These are phyloP conservation scores for Sporothrix curviconia DNA, from an alignment of 2,329 filamentous ascomycete genomes.

Conservation along the genomic window DNA sequence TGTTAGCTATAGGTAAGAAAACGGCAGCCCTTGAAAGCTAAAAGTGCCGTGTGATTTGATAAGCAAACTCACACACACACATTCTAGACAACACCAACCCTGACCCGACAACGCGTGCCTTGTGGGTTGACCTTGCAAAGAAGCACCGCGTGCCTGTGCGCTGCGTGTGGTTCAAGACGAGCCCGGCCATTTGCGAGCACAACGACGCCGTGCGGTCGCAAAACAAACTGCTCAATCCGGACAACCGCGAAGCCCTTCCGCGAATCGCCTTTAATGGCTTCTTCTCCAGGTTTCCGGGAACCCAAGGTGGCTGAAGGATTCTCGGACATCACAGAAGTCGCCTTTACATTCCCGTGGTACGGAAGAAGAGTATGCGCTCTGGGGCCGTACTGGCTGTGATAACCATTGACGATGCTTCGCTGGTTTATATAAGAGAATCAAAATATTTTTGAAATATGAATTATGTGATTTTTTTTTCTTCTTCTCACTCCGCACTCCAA, in stretches of 20 bases:
- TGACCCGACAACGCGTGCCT: constrained; percentile 65
- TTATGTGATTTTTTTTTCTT: background rate
- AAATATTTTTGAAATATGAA: background rate
- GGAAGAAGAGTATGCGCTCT: constrained; percentile 61
- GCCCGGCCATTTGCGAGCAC: constrained; percentile 65
- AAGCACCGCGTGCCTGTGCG: constrained; percentile 68
- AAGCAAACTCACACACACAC: too few species aligned
- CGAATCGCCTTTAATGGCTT: constrained; percentile 76
- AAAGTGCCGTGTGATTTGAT: too few species aligned
- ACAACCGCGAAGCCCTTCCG: constrained; percentile 66
- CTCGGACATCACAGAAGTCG: constrained; percentile 65
- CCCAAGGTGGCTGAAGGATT: constrained; percentile 75
- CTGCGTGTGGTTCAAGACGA: constrained; percentile 77
- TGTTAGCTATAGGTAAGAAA: constrained; percentile 68
- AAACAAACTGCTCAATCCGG: constrained; percentile 67
- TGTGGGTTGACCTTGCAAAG: constrained; percentile 71
- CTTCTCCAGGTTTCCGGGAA: constrained; percentile 61
- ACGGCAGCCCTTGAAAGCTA: too few species aligned
- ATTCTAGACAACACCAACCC: constrained; percentile 99
- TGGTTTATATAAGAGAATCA: background rate
- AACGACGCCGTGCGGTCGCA: constrained; percentile 79
- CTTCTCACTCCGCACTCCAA: background rate
- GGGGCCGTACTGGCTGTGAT: constrained; percentile 73
- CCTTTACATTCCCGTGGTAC: constrained; percentile 71
- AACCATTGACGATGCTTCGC: constrained; percentile 9